These are phyloP conservation scores for Mortierella sp. DNA, from an alignment of 371 early-diverging fungal species.

Conservation along the genomic window DNA sequence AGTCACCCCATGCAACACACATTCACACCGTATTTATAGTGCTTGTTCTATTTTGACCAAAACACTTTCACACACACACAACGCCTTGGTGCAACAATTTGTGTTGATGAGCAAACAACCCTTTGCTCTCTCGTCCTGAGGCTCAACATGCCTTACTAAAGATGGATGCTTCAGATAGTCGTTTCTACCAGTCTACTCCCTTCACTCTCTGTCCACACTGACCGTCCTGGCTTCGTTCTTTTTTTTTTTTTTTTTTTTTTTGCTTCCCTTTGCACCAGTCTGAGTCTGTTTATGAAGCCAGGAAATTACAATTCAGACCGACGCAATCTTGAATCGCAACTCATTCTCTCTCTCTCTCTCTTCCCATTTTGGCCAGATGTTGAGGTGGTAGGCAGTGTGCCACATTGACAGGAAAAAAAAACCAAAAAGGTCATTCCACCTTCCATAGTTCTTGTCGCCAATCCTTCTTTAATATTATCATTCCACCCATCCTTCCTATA, in stretches of 20 bases:
- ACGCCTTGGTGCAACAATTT: neutral
- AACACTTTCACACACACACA: neutral
- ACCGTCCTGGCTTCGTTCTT: neutral
- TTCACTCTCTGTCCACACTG: too few relatives aligned
- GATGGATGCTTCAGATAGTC: neutral
- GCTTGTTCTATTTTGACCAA: neutral
- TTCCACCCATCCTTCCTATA: constrained; percentile 2
- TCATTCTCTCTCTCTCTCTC: neutral
- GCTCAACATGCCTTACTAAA: constrained; percentile 5
- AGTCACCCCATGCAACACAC: too few relatives aligned
- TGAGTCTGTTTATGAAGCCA: neutral
- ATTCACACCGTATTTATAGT: too few relatives aligned
- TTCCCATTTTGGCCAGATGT: constrained; percentile 1
- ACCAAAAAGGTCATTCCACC: constrained; percentile 8
- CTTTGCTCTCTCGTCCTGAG: neutral
- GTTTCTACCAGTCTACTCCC: neutral
- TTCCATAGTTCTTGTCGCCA: constrained; percentile 2
- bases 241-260: neutral
- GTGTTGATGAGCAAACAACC: constrained; percentile 1
- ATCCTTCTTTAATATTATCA: neutral
- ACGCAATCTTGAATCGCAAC: neutral
- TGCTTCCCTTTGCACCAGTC: neutral
- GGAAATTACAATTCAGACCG: constrained; percentile 5
- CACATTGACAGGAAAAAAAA: neutral
- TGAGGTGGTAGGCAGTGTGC: neutral